Percentiles rank a stretch among this genome's conserved stretches.
These are phyloP conservation scores for Daldinia grandis DNA, from an alignment of 495 filamentous ascomycete genomes.

Conservation along the genomic window DNA sequence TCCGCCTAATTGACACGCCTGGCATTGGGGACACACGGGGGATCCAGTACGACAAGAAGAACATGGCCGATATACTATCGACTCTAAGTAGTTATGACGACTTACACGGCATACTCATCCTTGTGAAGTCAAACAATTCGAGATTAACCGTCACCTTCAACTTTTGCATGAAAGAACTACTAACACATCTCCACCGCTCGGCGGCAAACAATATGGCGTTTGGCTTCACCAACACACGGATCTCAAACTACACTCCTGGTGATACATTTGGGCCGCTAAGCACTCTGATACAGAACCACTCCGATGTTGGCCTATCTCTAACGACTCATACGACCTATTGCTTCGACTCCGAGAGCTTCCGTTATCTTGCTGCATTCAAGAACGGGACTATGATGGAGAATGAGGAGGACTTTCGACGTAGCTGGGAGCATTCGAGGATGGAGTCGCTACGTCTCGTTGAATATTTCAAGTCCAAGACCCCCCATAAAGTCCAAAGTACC, in stretches of 20 bases:
- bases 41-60: neutral
- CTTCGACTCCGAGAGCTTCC: conserved; percentile 13
- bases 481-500: conserved; percentile 3
- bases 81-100: neutral
- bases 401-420: neutral
- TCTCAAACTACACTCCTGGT: neutral
- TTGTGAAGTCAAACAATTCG: neutral
- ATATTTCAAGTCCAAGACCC: neutral
- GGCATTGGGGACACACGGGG: conserved; percentile 7
- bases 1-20: conserved; percentile 1
- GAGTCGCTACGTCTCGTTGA: neutral
- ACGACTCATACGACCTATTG: neutral
- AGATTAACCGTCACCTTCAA: neutral
- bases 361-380: conserved; percentile 6
- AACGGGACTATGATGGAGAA: neutral
- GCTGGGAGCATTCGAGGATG: neutral
- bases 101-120: conserved; percentile 1
- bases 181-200: conserved; percentile 2
- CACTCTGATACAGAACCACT: neutral
- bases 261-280: neutral
- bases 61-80: conserved; percentile 3
- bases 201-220: neutral
- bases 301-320: neutral
- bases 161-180: neutral
- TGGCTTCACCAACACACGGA: neutral